phyloP scores from a whole-genome alignment of 2,329 filamentous ascomycete species.

The Penicillium sp. region DNA sequence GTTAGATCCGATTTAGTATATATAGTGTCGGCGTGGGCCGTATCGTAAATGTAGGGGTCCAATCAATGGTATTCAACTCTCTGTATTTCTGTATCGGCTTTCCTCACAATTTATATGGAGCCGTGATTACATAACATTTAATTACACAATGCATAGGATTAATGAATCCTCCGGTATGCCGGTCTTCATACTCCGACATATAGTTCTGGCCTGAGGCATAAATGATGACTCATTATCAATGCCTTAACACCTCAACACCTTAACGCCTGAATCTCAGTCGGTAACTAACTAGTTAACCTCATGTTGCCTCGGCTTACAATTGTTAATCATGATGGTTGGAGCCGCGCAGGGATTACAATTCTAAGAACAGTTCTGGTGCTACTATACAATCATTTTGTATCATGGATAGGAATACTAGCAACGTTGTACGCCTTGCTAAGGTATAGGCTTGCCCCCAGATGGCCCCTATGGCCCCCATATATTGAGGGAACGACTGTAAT shows the following conservation, averaged over 20 bases:
- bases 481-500: not conserved
- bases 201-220: not conserved
- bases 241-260: not conserved
- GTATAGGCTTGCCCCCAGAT: not conserved
- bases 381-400: not conserved
- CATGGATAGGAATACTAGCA: not conserved
- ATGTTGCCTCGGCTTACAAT: not conserved
- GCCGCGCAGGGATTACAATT: not conserved
- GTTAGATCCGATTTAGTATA: not conserved
- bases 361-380: not conserved
- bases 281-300: too few species aligned
- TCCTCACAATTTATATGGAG: too few species aligned
- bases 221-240: not conserved
- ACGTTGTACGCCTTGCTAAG: slow-evolving; percentile 4
- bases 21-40: too few species aligned
- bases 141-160: too few species aligned
- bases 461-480: not conserved
- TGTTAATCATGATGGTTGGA: not conserved
- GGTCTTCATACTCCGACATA: too few species aligned
- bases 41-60: too few species aligned
- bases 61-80: too few species aligned
- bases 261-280: not conserved
- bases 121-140: too few species aligned
- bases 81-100: too few species aligned
- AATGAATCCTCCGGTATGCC: too few species aligned